Base-by-base conservation (phyloP, 495 filamentous ascomycete genomes). In the Recurvomyces mirabilis region DNA sequence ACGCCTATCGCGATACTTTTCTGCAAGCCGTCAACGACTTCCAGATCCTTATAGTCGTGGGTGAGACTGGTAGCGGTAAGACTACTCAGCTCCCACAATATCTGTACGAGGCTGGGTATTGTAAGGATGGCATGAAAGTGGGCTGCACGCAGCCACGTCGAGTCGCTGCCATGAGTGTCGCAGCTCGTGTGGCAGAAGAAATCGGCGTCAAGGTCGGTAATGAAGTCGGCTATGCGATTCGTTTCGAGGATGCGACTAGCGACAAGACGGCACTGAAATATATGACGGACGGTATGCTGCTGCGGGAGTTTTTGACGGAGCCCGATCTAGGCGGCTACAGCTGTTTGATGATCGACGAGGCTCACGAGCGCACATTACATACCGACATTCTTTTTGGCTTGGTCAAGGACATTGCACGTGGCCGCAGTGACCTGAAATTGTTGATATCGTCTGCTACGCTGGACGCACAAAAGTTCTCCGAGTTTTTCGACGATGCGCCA, bases 231-330 rank as follows among this genome's bases (percentile, higher is more conserved):
- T 98, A 98, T 60, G 79, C 83, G 1, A 94, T 98, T 52, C 82
- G 91, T 42, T 98, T 96, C 57, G 91, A 98, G 56, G 87, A 98
- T 60, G 77, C 78, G 33, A 95, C 91, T 0, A 86, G 76, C 55
- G 87, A 94, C 50, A 93, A 94, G 65, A 96, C 91, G 0, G 71
- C 88, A 30, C 62, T 98, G 20, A 94, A 95, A 62, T 98, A 94
- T 60, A 93, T 94, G 87, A 98, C 91, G 2, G 91, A 98, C 59
- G 91, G 91, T 48, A 95, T 96, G 87, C 70, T 96, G 32, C 68
- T 96, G 15, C 74, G 88, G 56, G 89, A 95, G 57, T 81, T 95
- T 50, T 73, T 95, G 53, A 87, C 85, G 0, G 87, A 94, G 59
- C 89, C 93, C 0, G 81, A 86, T 43, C 64, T 96, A 10, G 71